Evolutionary conservation across 2,329 filamentous ascomycete genomes (phyloP).

Genomic region (Diaporthe eres): DNA sequence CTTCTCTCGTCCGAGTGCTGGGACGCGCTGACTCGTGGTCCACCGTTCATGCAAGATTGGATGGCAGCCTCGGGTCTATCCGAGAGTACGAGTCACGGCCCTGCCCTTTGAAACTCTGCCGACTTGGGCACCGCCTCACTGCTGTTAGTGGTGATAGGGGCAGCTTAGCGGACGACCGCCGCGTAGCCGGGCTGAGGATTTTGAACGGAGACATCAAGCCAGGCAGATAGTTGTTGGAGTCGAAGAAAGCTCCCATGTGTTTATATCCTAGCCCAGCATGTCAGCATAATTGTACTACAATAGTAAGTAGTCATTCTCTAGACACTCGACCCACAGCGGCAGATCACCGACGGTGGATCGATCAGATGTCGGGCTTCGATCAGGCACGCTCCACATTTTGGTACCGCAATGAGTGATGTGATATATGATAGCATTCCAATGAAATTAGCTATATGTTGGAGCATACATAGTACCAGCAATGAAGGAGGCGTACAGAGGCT

Average conservation of each 20-base stretch:
- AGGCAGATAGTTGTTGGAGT: too few species aligned
- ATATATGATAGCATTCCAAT: not conserved
- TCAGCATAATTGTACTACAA: accelerated
- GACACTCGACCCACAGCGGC: not conserved
- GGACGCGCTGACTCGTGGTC: not conserved
- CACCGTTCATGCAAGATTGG: constrained; percentile 18
- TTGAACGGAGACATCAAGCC: too few species aligned
- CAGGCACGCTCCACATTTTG: not conserved
- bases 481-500: too few species aligned
- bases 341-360: not conserved
- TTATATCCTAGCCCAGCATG: too few species aligned
- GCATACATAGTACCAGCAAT: too few species aligned
- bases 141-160: not conserved
- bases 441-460: too few species aligned
- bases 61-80: constrained; percentile 21
- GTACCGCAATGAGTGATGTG: not conserved
- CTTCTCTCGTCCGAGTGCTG: constrained; percentile 5
- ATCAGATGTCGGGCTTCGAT: not conserved
- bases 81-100: not conserved
- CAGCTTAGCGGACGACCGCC: too few species aligned
- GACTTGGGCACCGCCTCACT: not conserved
- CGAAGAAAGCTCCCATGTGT: accelerated
- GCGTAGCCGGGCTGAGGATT: not conserved
- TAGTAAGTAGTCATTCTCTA: too few species aligned
- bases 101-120: not conserved